Evolutionary conservation across 805 yeast species (phyloP).

Genomic region (Saccharomycopsis synnaedendra): DNA sequence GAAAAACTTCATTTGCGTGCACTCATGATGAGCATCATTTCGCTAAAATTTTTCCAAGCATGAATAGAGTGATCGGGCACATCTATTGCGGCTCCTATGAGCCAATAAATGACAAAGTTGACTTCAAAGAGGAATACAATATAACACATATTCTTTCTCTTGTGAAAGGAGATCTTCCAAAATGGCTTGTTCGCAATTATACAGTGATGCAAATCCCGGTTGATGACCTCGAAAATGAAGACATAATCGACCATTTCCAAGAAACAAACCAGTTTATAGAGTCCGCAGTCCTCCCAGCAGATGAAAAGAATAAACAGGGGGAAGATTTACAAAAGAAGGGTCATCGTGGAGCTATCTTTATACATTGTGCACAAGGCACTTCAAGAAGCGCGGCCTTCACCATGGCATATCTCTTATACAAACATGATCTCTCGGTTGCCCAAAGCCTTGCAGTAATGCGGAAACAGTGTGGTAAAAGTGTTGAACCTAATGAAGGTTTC

Average conservation of each 20-base stretch:
- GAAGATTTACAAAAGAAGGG: constrained; percentile 19
- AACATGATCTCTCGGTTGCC: constrained; percentile 38
- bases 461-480: too few species aligned
- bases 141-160: constrained; percentile 69
- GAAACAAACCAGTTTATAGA: constrained; percentile 58
- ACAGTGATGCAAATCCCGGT: constrained; percentile 50
- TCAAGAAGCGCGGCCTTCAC: constrained; percentile 82
- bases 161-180: constrained; percentile 52
- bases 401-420: constrained; percentile 80
- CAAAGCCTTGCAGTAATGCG: too few species aligned
- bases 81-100: constrained; percentile 65
- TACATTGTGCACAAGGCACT: constrained; percentile 87
- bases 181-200: constrained; percentile 35
- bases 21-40: too few species aligned
- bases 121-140: constrained; percentile 37
- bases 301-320: constrained; percentile 1
- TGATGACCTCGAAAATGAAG: constrained; percentile 59
- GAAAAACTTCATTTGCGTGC: too few species aligned
- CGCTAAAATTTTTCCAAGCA: not conserved
- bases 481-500: constrained; percentile 65
- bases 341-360: constrained; percentile 37
- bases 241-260: constrained; percentile 53
- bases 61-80: constrained; percentile 64
- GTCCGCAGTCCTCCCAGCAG: constrained; percentile 39
- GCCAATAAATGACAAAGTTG: constrained; percentile 44